A percentile compares a stretch with the other conserved stretches of the same genome.
Evolutionary conservation across 192 early-diverging fungal species (phyloP).

Genomic region (Lobosporangium transversale): DNA sequence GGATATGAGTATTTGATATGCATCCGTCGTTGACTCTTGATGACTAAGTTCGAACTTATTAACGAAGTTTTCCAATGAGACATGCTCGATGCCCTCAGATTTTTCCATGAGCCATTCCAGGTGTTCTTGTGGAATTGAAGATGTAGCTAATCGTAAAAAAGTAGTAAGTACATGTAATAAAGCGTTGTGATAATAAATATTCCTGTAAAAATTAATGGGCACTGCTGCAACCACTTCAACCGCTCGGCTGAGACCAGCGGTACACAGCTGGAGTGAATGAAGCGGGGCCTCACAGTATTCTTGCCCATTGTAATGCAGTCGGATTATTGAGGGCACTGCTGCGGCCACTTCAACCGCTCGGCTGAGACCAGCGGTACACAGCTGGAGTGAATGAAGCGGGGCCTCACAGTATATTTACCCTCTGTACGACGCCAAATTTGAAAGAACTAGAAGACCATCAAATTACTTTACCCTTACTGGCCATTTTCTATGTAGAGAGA

Average conservation of each 20-base stretch:
- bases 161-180: conserved; percentile 1
- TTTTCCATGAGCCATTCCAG: conserved; percentile 4
- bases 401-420: conserved; percentile 1
- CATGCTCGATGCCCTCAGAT: not conserved
- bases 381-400: conserved; percentile 1
- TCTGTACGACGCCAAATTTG: not conserved
- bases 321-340: not conserved
- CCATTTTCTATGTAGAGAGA: conserved; percentile 2
- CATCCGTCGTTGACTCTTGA: not conserved
- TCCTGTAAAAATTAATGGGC: conserved; percentile 1
- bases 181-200: too few relatives aligned
- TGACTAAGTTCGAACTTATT: not conserved
- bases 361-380: conserved; percentile 1
- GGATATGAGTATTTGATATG: not conserved
- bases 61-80: conserved; percentile 8
- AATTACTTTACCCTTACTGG: conserved; percentile 1
- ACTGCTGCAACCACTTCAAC: not conserved
- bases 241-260: not conserved
- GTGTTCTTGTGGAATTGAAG: not conserved
- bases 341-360: conserved; percentile 1
- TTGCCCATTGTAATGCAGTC: not conserved
- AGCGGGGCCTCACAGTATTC: not conserved
- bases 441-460: conserved; percentile 1
- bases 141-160: not conserved
- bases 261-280: conserved; percentile 1